These are phyloP conservation scores for Taxawa tesnikishii DNA, from an alignment of 2,329 filamentous ascomycete species.

Conservation along the genomic window DNA sequence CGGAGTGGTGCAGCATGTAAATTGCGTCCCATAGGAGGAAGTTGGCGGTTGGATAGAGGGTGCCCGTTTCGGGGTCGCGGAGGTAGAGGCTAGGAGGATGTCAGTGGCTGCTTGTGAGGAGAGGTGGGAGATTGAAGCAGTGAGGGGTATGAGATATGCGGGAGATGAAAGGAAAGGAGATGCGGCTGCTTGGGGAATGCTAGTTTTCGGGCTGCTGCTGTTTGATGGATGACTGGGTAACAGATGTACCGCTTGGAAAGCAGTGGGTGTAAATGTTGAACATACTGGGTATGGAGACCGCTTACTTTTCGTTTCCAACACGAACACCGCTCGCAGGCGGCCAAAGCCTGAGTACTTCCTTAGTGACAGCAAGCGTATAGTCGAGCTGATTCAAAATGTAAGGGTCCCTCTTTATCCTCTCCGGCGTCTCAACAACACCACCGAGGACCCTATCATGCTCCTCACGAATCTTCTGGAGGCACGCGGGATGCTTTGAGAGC, in stretches of 20 bases:
- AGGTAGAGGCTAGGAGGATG: slow-evolving; percentile 21
- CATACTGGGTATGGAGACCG: too few relatives aligned
- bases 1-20: neutral
- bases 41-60: slow-evolving; percentile 30
- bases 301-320: slow-evolving; percentile 12
- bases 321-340: slow-evolving; percentile 36
- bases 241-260: too few relatives aligned
- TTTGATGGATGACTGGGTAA: too few relatives aligned
- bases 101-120: neutral
- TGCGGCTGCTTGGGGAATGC: too few relatives aligned
- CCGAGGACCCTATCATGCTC: slow-evolving; percentile 44
- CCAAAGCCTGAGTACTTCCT: slow-evolving; percentile 41
- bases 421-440: slow-evolving; percentile 3
- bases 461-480: slow-evolving; percentile 23
- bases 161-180: too few relatives aligned
- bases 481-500: slow-evolving; percentile 21
- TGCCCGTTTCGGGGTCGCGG: slow-evolving; percentile 30
- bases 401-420: slow-evolving; percentile 28
- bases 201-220: too few relatives aligned
- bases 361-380: slow-evolving; percentile 40
- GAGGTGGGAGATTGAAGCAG: too few relatives aligned
- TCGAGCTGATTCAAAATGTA: slow-evolving; percentile 37
- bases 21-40: slow-evolving; percentile 24
- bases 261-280: too few relatives aligned
- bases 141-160: too few relatives aligned